Base-by-base conservation (phyloP, 164 flowering plant genomes). In the Amborella trichopoda region DNA sequence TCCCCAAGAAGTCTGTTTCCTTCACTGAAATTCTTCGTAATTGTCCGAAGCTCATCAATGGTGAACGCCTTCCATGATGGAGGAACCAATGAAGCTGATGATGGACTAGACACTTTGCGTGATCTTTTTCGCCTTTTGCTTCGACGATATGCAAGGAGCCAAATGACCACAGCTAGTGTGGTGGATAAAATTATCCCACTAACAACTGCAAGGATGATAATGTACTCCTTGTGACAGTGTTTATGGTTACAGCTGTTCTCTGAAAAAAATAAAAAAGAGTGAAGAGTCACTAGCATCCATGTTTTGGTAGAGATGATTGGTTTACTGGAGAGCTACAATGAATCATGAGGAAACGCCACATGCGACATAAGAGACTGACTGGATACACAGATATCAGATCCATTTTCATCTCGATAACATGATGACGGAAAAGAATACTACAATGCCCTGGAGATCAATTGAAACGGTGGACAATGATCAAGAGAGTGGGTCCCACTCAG, bases 1-100 rank as follows among this genome's bases (percentile, higher is more conserved):
- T 85, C 94, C 43, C 97, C 95, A 59, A 74, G 66, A 52, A 90
- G 94, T 40, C 94, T 85, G 46, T 73, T 82, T 58, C 86, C 97
- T 69, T 89, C 97, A 72, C 97, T 89, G 53, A 82, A 89, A 54
- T 76, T 90, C 68, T 90, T 86, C 19, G 91, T 81, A 22, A 86
- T 76, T 3, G 72, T 72, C 67, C 74, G 76, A 36, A 90, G 63
- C 64, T 86, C 98, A 45, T 90, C 98, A 44, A 58, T 77, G 2
- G 74, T 66, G 51, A 90, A 90, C 21, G 81, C 63, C 66, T 70
- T 81, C 95, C 96, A 86, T 46, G 81, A 72, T 43, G 94, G 94
- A 0, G 87, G 79, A 36, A 82, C 84, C 48, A 82, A 67, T 25
- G 86, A 83, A 61, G 76, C 72, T 52, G 77, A 60, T 44, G 84